These are phyloP conservation scores for Neoascochyta sp. DNA, from an alignment of 2,329 filamentous ascomycete species.

Conservation along the genomic window DNA sequence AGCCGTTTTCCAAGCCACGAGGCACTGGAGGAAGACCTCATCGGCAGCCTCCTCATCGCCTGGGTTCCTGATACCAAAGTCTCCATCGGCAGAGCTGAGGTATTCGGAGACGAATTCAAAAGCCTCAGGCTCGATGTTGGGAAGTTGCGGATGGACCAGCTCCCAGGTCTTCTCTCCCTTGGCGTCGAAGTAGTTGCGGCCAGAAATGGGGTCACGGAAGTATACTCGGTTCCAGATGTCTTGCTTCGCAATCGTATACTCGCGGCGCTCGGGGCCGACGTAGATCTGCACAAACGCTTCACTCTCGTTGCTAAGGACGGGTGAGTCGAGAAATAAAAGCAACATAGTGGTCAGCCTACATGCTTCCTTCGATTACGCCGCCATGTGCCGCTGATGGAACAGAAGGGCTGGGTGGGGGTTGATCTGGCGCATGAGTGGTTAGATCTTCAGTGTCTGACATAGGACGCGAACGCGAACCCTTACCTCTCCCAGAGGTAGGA, in stretches of 20 bases:
- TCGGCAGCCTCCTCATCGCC: constrained; percentile 11
- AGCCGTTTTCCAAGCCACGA: constrained; percentile 20
- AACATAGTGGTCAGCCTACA: constrained; percentile 10
- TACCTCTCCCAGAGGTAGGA: no score
- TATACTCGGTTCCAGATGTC: constrained; percentile 14
- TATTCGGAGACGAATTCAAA: constrained; percentile 27
- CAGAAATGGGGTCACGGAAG: constrained; percentile 10
- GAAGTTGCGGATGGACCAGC: constrained; percentile 15
- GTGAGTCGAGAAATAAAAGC: not conserved
- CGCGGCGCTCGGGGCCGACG: constrained; percentile 14
- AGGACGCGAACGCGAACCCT: not conserved
- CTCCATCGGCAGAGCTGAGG: constrained; percentile 13
- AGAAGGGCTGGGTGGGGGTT: not conserved
- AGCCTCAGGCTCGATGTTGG: constrained; percentile 12
- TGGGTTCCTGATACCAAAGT: constrained; percentile 16
- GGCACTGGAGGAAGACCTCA: constrained; percentile 16
- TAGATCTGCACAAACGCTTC: constrained; percentile 19
- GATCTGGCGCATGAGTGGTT: not conserved
- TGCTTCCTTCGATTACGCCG: constrained; percentile 15
- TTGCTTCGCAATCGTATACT: constrained; percentile 5
- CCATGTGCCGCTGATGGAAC: constrained; percentile 1
- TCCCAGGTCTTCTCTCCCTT: constrained; percentile 14
- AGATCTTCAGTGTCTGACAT: not conserved
- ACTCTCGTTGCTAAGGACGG: constrained; percentile 10
- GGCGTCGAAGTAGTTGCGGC: constrained; percentile 8